Evolutionary conservation across 768 basidiomycete genomes (phyloP).

Genomic region (Pholiota molesta): DNA sequence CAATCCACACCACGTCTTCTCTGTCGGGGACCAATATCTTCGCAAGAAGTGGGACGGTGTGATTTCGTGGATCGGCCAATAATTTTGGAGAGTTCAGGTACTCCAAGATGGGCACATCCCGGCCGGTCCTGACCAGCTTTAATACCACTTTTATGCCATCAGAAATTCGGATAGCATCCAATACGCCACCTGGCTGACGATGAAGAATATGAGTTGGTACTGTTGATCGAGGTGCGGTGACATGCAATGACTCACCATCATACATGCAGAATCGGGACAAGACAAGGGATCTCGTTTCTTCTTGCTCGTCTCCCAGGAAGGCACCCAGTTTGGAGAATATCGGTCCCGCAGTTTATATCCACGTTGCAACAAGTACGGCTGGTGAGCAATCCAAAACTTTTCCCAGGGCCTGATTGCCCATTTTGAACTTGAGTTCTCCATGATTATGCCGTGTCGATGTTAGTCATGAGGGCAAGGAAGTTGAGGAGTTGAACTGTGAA

Average conservation of each 20-base stretch:
- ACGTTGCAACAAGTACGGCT: conserved; percentile 8
- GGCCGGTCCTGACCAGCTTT: conserved; percentile 1
- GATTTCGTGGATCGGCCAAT: background rate
- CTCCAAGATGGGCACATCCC: conserved; percentile 5
- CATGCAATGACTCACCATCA: background rate
- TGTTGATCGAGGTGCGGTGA: background rate
- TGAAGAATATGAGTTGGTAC: background rate
- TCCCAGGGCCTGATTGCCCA: background rate
- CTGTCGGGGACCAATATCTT: background rate
- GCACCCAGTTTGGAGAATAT: conserved; percentile 14
- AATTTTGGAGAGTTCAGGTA: background rate
- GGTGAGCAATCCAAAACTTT: conserved; percentile 9
- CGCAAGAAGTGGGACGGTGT: conserved; percentile 4
- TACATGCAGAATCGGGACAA: conserved; percentile 1
- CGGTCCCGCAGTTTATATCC: conserved; percentile 12
- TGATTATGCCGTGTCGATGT: too few species aligned
- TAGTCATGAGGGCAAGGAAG: too few species aligned
- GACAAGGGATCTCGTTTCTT: background rate
- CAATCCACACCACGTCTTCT: background rate
- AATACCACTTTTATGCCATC: conserved; percentile 5
- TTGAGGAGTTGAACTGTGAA: too few species aligned
- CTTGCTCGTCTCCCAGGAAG: conserved; percentile 7
- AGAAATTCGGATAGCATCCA: conserved; percentile 8
- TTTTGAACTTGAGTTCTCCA: too few species aligned
- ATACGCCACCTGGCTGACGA: background rate